Conservation (phyloP, 768 basidiomycete genomes). For the Russula compacta region DNA sequence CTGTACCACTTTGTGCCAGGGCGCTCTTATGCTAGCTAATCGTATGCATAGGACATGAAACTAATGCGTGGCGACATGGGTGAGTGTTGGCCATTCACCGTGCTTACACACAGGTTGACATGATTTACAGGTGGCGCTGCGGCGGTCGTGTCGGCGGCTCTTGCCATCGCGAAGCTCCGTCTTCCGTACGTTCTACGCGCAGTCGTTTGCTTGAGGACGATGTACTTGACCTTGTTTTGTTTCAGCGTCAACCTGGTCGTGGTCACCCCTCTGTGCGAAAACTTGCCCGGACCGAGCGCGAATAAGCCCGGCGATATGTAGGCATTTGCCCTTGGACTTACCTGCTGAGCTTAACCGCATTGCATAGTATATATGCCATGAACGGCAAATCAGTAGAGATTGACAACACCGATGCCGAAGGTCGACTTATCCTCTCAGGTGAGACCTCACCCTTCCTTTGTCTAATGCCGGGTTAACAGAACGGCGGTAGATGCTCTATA, state of each 20-base stretch:
- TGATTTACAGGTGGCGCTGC: conserved; percentile 58
- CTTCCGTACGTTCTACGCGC: conserved; percentile 50
- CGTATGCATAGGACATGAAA: conserved; percentile 55
- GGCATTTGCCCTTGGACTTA: conserved; percentile 20
- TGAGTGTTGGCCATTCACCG: conserved; percentile 20
- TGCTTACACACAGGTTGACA: background rate
- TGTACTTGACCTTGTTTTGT: background rate
- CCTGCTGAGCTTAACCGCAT: background rate
- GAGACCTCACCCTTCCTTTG: conserved; percentile 13
- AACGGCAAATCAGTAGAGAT: conserved; percentile 83
- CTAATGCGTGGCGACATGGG: conserved; percentile 87
- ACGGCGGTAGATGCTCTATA: conserved; percentile 63
- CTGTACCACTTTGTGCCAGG: conserved; percentile 22
- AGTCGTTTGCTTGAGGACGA: background rate
- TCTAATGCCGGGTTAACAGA: background rate
- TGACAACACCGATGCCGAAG: conserved; percentile 84
- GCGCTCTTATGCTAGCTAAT: background rate
- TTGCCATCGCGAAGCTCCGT: conserved; percentile 72
- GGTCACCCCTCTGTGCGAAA: conserved; percentile 70
- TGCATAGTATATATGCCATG: conserved; percentile 65
- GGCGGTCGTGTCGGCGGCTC: conserved; percentile 58
- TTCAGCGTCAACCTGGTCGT: conserved; percentile 66
- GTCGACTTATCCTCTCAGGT: conserved; percentile 69
- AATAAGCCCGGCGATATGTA: conserved; percentile 81
- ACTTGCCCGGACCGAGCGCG: conserved; percentile 64